A percentile compares a stretch with the other conserved stretches of the same genome.
Evolutionary conservation across 345 rosid species (phyloP).

Genomic region (Arabidopsis suecica): DNA sequence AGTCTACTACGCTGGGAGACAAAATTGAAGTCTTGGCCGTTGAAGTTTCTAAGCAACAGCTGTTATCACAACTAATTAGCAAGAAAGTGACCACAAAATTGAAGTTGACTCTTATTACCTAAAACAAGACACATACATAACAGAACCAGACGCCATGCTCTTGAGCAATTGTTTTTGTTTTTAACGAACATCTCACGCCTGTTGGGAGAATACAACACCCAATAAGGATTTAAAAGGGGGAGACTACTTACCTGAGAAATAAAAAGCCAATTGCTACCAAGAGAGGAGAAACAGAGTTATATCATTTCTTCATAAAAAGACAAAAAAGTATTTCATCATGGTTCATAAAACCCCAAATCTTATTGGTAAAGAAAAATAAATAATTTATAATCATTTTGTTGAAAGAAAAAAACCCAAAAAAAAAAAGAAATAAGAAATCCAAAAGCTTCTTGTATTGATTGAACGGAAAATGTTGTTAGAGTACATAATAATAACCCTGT

Average conservation of each 20-base stretch:
- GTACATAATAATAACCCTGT: too few relatives aligned
- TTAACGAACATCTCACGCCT: too few relatives aligned
- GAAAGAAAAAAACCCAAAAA: neutral
- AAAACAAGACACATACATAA: neutral
- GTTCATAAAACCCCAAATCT: neutral
- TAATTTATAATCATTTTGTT: neutral
- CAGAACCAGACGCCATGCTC: neutral
- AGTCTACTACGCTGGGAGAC: slow-evolving; percentile 23
- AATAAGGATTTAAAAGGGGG: too few relatives aligned
- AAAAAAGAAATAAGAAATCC: neutral
- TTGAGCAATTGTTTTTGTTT: neutral
- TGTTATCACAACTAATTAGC: neutral
- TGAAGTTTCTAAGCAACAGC: neutral
- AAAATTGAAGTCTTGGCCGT: slow-evolving; percentile 14
- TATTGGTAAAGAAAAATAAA: too few relatives aligned
- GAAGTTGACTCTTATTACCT: slow-evolving; percentile 2
- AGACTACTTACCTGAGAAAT: too few relatives aligned
- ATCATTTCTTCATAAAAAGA: neutral
- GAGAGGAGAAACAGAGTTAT: too few relatives aligned
- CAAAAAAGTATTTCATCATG: neutral
- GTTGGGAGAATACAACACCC: too few relatives aligned
- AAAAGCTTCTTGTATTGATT: neutral
- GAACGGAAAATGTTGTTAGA: neutral
- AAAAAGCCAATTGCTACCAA: too few relatives aligned
- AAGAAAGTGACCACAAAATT: neutral